Conservation (phyloP, 2,329 filamentous ascomycete genomes). For the Penicillium rolfsii region DNA sequence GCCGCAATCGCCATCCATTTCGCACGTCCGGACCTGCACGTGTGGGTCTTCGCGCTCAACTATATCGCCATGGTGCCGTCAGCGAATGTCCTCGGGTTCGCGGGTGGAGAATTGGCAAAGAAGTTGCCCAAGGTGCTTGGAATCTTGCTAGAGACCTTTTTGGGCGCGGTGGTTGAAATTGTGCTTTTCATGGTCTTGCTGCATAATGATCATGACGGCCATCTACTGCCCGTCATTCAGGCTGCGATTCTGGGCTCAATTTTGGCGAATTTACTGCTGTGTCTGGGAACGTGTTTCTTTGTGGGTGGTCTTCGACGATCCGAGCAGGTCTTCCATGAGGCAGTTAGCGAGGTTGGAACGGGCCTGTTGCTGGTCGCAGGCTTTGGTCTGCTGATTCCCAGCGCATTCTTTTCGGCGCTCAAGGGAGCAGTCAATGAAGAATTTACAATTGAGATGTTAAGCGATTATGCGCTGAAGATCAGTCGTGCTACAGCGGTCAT, state of each 20-base stretch:
- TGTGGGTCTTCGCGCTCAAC: conserved; percentile 69
- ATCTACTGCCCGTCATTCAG: conserved; percentile 69
- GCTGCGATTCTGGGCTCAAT: conserved; percentile 84
- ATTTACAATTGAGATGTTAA: conserved; percentile 49
- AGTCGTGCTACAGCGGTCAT: conserved; percentile 73
- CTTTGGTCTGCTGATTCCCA: conserved; percentile 53
- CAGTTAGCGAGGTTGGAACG: conserved; percentile 77
- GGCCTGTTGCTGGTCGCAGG: conserved; percentile 77
- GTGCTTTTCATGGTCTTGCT: conserved; percentile 80
- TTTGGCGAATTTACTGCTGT: conserved; percentile 78
- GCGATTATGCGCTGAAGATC: conserved; percentile 62
- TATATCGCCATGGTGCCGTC: conserved; percentile 79
- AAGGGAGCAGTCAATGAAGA: conserved; percentile 45
- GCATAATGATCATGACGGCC: conserved; percentile 52
- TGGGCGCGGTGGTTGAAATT: conserved; percentile 79
- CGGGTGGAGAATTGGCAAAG: conserved; percentile 70
- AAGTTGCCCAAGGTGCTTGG: conserved; percentile 73
- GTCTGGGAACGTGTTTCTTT: conserved; percentile 79
- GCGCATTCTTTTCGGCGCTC: conserved; percentile 52
- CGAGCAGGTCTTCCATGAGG: conserved; percentile 71
- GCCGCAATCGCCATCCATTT: conserved; percentile 69
- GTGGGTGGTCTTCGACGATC: conserved; percentile 70
- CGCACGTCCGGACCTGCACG: conserved; percentile 58
- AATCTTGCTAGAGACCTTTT: conserved; percentile 54
- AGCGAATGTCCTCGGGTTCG: conserved; percentile 75